Base-by-base conservation (phyloP, 768 basidiomycete genomes). In the Leccinum aurantiacum region DNA sequence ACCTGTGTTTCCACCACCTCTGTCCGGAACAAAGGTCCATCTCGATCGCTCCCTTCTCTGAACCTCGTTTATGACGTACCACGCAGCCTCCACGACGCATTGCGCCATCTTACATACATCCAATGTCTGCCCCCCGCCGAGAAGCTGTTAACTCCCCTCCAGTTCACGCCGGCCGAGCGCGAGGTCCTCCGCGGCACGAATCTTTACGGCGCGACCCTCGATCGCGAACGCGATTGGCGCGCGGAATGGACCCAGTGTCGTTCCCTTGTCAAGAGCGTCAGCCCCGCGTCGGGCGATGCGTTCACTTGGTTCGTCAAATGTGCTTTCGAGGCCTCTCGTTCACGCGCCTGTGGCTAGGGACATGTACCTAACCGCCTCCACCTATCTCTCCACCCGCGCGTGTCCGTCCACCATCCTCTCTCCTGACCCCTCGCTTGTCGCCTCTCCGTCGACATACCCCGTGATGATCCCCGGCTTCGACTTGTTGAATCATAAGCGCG, bases 401-500 rank as follows among this genome's bases (percentile, higher is more conserved):
- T 98, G 97, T 68, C 92, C 95, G 0, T 97, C 95, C 0, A 85
- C 86, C 7, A 75, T 98, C 22, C 80, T 97, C 29, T 85, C 85
- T 71, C 19, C 79, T 66, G 47, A 52, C 0, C 84, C 88, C 6
- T 79, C 86, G 0, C 77, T 89, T 9, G 68, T 80, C 31, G 72
- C 80, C 13, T 78, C 80, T 1, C 73, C 81, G 0, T 73, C 79
- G 8, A 84, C 88, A 0, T 80, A 88, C 63, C 92, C 94, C 1
- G 79, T 97, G 11, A 83, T 98, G 33, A 79, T 98, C 41, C 95
- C 96, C 0, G 92, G 92, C 1, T 77, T 95, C 29, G 95, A 98
- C 74, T 76, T 87, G 5, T 77, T 96, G 53, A 97, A 98, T 68
- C 95, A 97, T 70, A 82, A 84, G 19, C 87, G 91, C 3, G 87